Evolutionary conservation across 331 rosid genomes (phyloP), one percentile per base, ranked within the genome.

Genomic region (Acacia concinna): DNA sequence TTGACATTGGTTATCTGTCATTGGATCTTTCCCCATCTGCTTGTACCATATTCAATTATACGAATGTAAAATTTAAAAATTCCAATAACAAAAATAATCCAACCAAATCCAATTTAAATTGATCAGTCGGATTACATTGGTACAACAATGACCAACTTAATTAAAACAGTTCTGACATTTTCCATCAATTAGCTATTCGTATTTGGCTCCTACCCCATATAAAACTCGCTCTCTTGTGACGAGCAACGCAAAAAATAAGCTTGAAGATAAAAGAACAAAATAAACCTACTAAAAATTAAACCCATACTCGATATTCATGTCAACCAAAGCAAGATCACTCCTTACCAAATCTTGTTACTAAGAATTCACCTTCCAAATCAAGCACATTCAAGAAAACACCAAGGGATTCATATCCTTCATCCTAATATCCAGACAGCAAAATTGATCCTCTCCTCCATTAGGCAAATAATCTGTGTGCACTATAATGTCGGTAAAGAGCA

Each of bases 351-450:
- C 56, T 74, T 31, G 67, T 59, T 32, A 41, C 75, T 56, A 1
- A 35, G 37, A 34, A 54, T 34, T 6, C 43, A 73, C 54, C 68
- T 13, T 56, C 31, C 68, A 78, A 70, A 63, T 62, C 69, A 46
- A 75, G 52, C 4, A 78, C 41, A 59, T 76, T 74, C 54, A 78
- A 78, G 64, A 86, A 66, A 27, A 83, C 23, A 28, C 38, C 51
- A 17, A 65, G 32, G 75, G 43, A 74, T 56, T 70, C 71, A 38
- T 54, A 78, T 75, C 71, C 40, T 76, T 75, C 68, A 68, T 52
- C 78, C 65, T 54, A 57, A 81, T 31, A 70, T 81, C 70, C 69
- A 65, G 71, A 65, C 69, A 81, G 68, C 78, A 86, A 86, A 84
- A 81, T 68, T 81, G 82, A 71, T 7, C 70, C 68, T 70, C 80